Base-by-base conservation (phyloP, 805 yeast genomes). In the Candida sithepensis region DNA sequence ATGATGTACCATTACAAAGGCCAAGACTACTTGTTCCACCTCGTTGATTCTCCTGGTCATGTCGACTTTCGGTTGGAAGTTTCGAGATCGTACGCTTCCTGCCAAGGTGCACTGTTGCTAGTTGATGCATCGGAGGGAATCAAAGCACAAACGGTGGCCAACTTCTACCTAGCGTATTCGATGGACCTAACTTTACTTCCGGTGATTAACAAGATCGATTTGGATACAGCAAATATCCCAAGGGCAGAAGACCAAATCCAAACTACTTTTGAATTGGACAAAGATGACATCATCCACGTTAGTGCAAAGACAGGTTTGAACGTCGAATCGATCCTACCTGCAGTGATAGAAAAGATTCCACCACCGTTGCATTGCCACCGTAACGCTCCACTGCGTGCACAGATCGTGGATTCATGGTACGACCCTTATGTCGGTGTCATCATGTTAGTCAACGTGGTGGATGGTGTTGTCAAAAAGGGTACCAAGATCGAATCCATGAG, bases 91-190 rank as follows among this genome's bases (percentile, higher is more conserved):
- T 91, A 91, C 67, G 97, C 97, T 2, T 87, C 97, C 0, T 94
- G 97, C 71, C 96, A 91, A 33, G 98, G 98, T 13, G 97, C 97
- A 0, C 68, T 92, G 37, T 66, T 92, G 37, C 67, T 92, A 20
- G 96, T 92, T 2, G 99, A 94, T 71, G 98, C 98, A 1, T 77
- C 92, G 2, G 97, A 94, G 61, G 98, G 98, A 44, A 90, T 92
- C 3, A 97, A 90, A 65, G 98, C 98, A 0, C 99, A 92, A 65
- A 94, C 99, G 0, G 97, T 92, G n/a, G 97, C 99, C 21, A 92
- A 94, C 65, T 92, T 88, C 67, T 88, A 85, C 60, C 72, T 92
- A 47, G 99, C 98, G 0, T 85, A 86, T 61, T 84, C 92, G 47
- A 77, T 89, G 82, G 87, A 84, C 9, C 75, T 94, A 52, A 82